These are phyloP conservation scores for Nitzschia sp. DNA, from an alignment of 108 stramenopile species.

Conservation along the genomic window DNA sequence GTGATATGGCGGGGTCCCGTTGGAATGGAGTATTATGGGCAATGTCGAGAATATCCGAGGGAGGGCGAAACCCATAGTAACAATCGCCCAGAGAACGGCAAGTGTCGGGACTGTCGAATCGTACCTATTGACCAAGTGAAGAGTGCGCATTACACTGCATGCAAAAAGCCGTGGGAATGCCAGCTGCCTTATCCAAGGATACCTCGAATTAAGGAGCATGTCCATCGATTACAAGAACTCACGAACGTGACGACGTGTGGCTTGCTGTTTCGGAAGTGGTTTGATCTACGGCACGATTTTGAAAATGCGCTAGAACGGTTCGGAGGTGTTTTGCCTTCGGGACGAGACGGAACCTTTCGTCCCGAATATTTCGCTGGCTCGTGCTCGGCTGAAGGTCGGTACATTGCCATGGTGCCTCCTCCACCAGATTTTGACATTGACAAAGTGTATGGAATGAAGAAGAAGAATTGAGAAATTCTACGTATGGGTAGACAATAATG, in stretches of 20 bases:
- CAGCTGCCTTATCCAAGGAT: conserved; percentile 50
- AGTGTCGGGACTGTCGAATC: conserved; percentile 67
- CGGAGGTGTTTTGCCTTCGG: conserved; percentile 30
- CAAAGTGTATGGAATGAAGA: conserved; percentile 16
- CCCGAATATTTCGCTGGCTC: conserved; percentile 66
- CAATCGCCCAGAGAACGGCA: conserved; percentile 54
- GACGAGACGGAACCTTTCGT: conserved; percentile 46
- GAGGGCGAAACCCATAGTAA: conserved; percentile 35
- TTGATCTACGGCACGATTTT: conserved; percentile 56
- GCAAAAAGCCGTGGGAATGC: conserved; percentile 83
- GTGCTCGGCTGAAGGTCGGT: conserved; percentile 39
- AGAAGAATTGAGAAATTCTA: too few species aligned
- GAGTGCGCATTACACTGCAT: conserved; percentile 73
- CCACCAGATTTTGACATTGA: conserved; percentile 25
- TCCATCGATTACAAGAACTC: conserved; percentile 60
- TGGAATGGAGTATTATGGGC: conserved; percentile 49
- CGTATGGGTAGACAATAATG: not conserved
- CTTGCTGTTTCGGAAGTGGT: conserved; percentile 58
- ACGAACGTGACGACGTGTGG: conserved; percentile 67
- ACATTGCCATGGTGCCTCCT: conserved; percentile 54
- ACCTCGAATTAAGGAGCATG: conserved; percentile 52
- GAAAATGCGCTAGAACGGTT: conserved; percentile 45
- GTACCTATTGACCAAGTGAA: conserved; percentile 55
- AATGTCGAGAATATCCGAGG: conserved; percentile 67
- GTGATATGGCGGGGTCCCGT: conserved; percentile 64